Evolutionary conservation across 352 stramenopile species (phyloP), one percentile per base, ranked within the genome.

Genomic region (Aphanomyces stellatus): DNA sequence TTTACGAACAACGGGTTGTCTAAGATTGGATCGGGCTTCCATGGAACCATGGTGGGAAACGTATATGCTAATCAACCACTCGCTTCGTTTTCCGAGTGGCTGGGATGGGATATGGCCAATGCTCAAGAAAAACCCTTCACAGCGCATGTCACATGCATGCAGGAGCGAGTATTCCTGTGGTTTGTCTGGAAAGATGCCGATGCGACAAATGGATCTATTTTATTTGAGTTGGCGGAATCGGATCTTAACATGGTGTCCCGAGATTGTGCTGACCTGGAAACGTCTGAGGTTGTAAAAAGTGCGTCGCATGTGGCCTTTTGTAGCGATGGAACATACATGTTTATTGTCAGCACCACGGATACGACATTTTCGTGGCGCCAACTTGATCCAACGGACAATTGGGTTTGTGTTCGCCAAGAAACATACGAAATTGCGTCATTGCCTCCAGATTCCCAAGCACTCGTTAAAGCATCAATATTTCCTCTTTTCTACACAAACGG

Each of bases 1-100:
- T 92, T 82, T 81, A 81, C 69, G 62, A 30, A 72, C 11, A 43
- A 42, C 1, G 82, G 82, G 0, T 55, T 92, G 2, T 57, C 66
- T 30, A 92, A 90, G 68, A 72, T 92, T 53, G 84, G 84, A n/a
- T 88, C 78, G 0, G 84, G 84, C 0, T 51, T 75, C 17, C 87
- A 91, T 51, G 88, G 87, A 43, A 90, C 80, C 40, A 79, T 91
- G 24, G 75, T 78, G 30, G 83, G 83, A n/a, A 75, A 81, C 71
- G 73, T 92, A 3, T 90, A 92, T 61, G 71, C 71, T 25, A 71
- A 74, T 27, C 56, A 69, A 8, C 69, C 72, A 41, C 34, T 75
- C 5, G 48, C 31, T 15, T 46, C 71, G 41, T 89, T 77, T 62
- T 34, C 28, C 13, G 49, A 57, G 19, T 57, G 49, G 49, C 11